Conservation (phyloP, 2,329 filamentous ascomycete species). For the Dactylonectria macrodidyma region DNA sequence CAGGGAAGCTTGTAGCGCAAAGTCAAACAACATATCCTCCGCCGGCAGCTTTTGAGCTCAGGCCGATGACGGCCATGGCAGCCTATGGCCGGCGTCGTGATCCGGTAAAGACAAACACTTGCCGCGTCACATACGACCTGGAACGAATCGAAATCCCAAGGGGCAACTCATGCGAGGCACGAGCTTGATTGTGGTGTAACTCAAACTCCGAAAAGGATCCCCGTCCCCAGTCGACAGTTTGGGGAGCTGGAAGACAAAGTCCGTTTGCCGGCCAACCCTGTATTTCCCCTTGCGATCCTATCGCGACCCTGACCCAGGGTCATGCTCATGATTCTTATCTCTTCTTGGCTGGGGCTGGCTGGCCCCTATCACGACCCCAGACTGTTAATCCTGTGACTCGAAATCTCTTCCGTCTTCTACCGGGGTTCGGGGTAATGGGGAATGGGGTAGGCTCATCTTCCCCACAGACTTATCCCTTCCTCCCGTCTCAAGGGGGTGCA, state of each 20-base stretch:
- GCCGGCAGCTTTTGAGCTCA: background rate
- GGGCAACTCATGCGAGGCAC: conserved; percentile 36
- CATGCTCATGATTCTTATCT: conserved; percentile 42
- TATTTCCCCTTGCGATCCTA: conserved; percentile 20
- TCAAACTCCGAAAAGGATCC: conserved; percentile 18
- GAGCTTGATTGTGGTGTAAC: conserved; percentile 32
- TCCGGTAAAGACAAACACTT: conserved; percentile 17
- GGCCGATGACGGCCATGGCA: conserved; percentile 10
- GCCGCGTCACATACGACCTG: conserved; percentile 26
- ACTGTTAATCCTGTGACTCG: conserved; percentile 41
- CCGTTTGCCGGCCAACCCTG: conserved; percentile 19
- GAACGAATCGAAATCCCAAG: conserved; percentile 20
- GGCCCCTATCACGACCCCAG: conserved; percentile 44
- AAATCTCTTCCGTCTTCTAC: conserved; percentile 41
- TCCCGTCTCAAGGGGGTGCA: conserved; percentile 22
- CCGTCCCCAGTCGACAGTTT: conserved; percentile 21
- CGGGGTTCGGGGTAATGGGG: conserved; percentile 35
- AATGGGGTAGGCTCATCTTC: conserved; percentile 47
- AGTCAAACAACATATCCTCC: background rate
- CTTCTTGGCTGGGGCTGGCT: conserved; percentile 20
- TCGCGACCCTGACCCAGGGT: conserved; percentile 18
- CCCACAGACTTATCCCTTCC: conserved; percentile 42
- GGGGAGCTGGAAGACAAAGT: conserved; percentile 25
- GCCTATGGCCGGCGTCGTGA: conserved; percentile 10
- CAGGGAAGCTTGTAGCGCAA: conserved; percentile 2